Evolutionary conservation across 192 early-diverging fungal genomes (phyloP), one percentile per base, ranked within the genome.

Genomic region (Physocladia obscura): DNA sequence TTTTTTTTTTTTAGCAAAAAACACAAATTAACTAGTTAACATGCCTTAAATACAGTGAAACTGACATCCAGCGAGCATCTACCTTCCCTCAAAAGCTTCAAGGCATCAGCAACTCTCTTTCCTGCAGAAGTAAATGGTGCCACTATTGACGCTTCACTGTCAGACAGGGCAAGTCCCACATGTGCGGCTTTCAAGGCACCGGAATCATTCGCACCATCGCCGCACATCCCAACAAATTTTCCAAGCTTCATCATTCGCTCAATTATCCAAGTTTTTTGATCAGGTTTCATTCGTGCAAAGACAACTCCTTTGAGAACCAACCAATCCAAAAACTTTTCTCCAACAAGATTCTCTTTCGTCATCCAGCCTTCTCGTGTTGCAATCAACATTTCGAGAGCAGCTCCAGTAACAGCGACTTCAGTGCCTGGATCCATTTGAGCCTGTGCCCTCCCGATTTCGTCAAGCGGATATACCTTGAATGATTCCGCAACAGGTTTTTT

Each of bases 121-220:
- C 77, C 63, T 40, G 70, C 84, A 39, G 85, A 85, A 39, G 90
- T 91, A 70, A 94, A 94, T 40, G 91, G 93, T n/a, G 93, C 88
- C 8, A 94, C 89, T 51, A 94, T 92, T 26, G 90, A 92, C 8
- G 91, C 91, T 69, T 94, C 93, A 21, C 91, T 81, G 62, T 89
- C 87, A 5, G 90, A 91, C 49, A 94, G 77, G 29, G 93, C 93
- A 1, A 94, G 31, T 22, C 93, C 93, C 6, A 92, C 93, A 73
- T 94, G 91, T 3, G 91, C 91, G 1, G 92, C 90, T 30, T 92
- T 87, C 67, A 94, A 69, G 17, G 93, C 93, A 34, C 91, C 93
- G 67, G 88, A 88, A 77, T 94, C 93, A 75, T 94, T 94, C 57
- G 86, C 82, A 67, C 90, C 93, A 62, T 94, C 91, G 59, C 93